A percentile compares a stretch with the other conserved stretches of the same genome.
Evolutionary conservation across 2,329 filamentous ascomycete genomes (phyloP).

Genomic region (Colletotrichum ledebouriae): DNA sequence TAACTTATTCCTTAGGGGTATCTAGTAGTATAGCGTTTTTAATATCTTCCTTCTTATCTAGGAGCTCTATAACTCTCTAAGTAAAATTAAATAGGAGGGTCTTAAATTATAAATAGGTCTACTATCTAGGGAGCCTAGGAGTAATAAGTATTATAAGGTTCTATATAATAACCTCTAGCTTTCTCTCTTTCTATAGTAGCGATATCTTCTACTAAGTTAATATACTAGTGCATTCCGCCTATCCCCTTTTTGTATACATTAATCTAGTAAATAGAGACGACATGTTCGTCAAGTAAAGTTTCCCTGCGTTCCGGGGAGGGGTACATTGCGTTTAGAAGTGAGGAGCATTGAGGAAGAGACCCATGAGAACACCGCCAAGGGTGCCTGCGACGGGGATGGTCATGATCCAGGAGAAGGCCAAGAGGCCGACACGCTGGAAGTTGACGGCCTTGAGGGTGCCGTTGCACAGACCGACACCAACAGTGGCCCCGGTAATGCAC

Average conservation of each 20-base stretch:
- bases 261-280: conserved; percentile 20
- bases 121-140: no score
- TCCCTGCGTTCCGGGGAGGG: neutral
- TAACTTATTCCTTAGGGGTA: no score
- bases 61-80: no score
- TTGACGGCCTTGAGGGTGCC: conserved; percentile 80
- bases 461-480: conserved; percentile 84
- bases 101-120: no score
- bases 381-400: conserved; percentile 59
- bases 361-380: conserved; percentile 58
- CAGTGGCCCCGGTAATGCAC: conserved; percentile 85
- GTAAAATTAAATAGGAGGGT: no score
- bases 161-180: no score
- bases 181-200: no score
- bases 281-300: conserved; percentile 21
- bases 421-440: conserved; percentile 78
- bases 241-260: conserved; percentile 30
- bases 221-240: neutral
- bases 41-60: no score
- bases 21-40: no score
- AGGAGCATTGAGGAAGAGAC: conserved; percentile 56
- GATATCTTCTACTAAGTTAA: no score
- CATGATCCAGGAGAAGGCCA: conserved; percentile 76
- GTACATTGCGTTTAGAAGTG: conserved; percentile 36
- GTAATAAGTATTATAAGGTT: no score